These are phyloP conservation scores for Bifiguratus adelaidae DNA, from an alignment of 192 early-diverging fungal genomes.

Conservation along the genomic window DNA sequence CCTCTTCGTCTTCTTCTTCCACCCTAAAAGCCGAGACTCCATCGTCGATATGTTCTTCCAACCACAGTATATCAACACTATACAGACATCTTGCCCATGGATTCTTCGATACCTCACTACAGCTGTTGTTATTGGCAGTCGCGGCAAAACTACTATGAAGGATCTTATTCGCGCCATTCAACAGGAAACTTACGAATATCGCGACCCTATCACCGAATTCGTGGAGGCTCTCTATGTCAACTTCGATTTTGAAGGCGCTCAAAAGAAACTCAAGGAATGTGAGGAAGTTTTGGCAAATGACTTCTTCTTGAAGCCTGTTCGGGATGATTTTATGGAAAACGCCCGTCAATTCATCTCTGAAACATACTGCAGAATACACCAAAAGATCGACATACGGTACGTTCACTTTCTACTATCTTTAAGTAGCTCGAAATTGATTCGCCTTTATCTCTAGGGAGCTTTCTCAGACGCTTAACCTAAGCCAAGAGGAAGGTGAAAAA, in stretches of 20 bases:
- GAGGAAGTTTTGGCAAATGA: constrained; percentile 80
- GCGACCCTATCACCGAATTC: constrained; percentile 91
- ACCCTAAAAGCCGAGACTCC: constrained; percentile 90
- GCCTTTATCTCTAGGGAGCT: constrained; percentile 36
- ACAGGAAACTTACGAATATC: constrained; percentile 75
- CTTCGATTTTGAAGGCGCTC: constrained; percentile 92
- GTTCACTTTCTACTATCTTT: not conserved
- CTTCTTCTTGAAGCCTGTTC: constrained; percentile 83
- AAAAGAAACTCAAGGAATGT: constrained; percentile 78
- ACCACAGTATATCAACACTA: constrained; percentile 91
- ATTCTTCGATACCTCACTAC: constrained; percentile 91
- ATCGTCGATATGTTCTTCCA: constrained; percentile 89
- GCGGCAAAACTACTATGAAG: constrained; percentile 73
- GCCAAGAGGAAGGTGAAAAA: constrained; percentile 86
- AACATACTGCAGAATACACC: constrained; percentile 95
- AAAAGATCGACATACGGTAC: constrained; percentile 81
- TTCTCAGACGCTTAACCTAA: constrained; percentile 75
- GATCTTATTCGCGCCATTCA: constrained; percentile 84
- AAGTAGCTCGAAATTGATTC: not conserved
- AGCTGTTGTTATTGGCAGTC: constrained; percentile 85
- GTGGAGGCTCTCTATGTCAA: constrained; percentile 84
- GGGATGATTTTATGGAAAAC: constrained; percentile 91
- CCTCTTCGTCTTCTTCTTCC: constrained; percentile 98
- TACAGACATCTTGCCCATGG: constrained; percentile 96
- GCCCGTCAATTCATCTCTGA: constrained; percentile 91